These are phyloP conservation scores for Aureobasidium namibiae DNA, from an alignment of 2,329 filamentous ascomycete genomes.

Conservation along the genomic window DNA sequence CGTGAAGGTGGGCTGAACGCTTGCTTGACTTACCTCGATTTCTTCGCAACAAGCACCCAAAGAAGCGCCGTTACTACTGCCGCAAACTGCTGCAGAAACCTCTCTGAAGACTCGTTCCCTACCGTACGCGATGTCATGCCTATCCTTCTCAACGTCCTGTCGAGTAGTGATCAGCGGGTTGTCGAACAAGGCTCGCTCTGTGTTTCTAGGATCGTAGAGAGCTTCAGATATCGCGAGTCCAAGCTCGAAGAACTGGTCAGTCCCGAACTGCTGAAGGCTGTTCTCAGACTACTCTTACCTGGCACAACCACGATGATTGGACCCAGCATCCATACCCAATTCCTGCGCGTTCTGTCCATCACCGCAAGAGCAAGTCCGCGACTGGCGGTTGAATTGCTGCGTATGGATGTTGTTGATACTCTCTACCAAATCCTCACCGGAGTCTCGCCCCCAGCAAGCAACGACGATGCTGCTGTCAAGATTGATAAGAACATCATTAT, in stretches of 20 bases:
- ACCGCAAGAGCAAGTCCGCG: conserved; percentile 81
- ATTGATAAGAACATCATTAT: conserved; percentile 96
- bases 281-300: conserved; percentile 79
- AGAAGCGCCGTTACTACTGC: conserved; percentile 94
- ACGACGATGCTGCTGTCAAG: conserved; percentile 70
- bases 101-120: conserved; percentile 84
- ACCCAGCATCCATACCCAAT: conserved; percentile 90
- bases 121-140: conserved; percentile 96
- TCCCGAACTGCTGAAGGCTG: conserved; percentile 72
- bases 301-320: conserved; percentile 94
- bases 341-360: conserved; percentile 83
- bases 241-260: conserved; percentile 92
- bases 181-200: conserved; percentile 95
- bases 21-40: conserved; percentile 93
- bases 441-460: conserved; percentile 77
- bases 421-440: conserved; percentile 95
- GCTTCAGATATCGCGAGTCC: conserved; percentile 79
- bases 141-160: conserved; percentile 79
- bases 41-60: conserved; percentile 95
- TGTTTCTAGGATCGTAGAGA: conserved; percentile 92
- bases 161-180: conserved; percentile 89
- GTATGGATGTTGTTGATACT: conserved; percentile 95
- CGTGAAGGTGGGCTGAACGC: conserved; percentile 90
- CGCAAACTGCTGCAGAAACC: conserved; percentile 95
- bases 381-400: conserved; percentile 82